These are phyloP conservation scores for Betula pendula DNA, from an alignment of 306 rosid species.

Conservation along the genomic window DNA sequence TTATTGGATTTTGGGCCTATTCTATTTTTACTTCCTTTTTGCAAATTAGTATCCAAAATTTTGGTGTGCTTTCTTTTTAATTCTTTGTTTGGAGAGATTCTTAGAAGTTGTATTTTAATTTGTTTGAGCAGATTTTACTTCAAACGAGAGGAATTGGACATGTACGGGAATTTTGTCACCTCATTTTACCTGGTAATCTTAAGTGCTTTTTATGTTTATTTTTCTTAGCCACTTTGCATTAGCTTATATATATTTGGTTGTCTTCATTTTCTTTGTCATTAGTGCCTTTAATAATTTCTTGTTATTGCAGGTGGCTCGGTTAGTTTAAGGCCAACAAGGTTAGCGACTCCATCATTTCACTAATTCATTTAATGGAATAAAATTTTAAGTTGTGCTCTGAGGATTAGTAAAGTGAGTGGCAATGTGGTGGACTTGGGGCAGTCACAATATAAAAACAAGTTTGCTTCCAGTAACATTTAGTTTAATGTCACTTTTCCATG, in stretches of 20 bases:
- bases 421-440: neutral
- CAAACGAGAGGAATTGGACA: constrained; percentile 43
- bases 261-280: constrained; percentile 19
- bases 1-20: neutral
- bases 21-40: constrained; percentile 5
- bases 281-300: constrained; percentile 4
- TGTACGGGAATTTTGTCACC: constrained; percentile 45
- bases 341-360: constrained; percentile 25
- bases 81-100: constrained; percentile 11
- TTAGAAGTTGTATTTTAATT: constrained; percentile 25
- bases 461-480: neutral
- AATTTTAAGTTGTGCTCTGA: neutral
- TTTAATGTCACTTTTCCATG: neutral
- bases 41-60: neutral
- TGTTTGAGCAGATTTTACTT: constrained; percentile 44
- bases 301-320: constrained; percentile 48
- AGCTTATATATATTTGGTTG: neutral
- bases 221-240: neutral
- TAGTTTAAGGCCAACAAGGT: constrained; percentile 52
- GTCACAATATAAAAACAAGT: neutral
- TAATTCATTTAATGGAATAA: neutral
- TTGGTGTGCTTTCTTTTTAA: constrained; percentile 6
- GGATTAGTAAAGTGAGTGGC: neutral
- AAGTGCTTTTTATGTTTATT: neutral
- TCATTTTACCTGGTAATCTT: constrained; percentile 49